Percentiles rank a stretch among this genome's conserved stretches.
Conservation (phyloP, 78 protist genomes). For the Corallochytrium limacisporum region DNA sequence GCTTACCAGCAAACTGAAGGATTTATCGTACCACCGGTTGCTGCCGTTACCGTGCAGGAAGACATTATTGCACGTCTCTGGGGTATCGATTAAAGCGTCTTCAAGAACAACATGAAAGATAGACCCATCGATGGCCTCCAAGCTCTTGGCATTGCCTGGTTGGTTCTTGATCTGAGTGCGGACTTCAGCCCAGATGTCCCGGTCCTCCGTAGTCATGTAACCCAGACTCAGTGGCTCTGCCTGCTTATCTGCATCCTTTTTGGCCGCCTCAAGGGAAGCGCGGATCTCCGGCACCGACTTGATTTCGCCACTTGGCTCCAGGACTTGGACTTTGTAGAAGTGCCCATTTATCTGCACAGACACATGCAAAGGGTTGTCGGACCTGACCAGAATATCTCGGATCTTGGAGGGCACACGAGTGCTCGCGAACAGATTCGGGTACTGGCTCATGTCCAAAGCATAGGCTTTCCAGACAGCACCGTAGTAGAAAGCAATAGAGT, state of each 20-base stretch:
- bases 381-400: too few relatives aligned
- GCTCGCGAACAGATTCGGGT: slow-evolving; percentile 4
- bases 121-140: not conserved
- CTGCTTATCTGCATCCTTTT: too few relatives aligned
- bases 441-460: slow-evolving; percentile 9
- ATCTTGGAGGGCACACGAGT: slow-evolving; percentile 14
- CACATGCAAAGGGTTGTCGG: too few relatives aligned
- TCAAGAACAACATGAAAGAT: too few relatives aligned
- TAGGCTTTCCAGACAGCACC: too few relatives aligned
- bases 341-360: too few relatives aligned
- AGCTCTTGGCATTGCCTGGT: not conserved
- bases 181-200: not conserved
- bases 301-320: too few relatives aligned
- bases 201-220: not conserved
- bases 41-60: slow-evolving; percentile 22
- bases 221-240: not conserved
- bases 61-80: not conserved
- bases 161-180: not conserved
- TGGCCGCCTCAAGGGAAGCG: too few relatives aligned
- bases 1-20: slow-evolving; percentile 12
- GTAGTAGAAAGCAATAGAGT: not conserved
- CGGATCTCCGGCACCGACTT: too few relatives aligned
- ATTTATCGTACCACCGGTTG: slow-evolving; percentile 44
- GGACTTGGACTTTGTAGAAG: too few relatives aligned
- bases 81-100: too few relatives aligned